phyloP scores from a whole-genome alignment of 2,329 filamentous ascomycete species.

The Curvularia eragrostidis region DNA sequence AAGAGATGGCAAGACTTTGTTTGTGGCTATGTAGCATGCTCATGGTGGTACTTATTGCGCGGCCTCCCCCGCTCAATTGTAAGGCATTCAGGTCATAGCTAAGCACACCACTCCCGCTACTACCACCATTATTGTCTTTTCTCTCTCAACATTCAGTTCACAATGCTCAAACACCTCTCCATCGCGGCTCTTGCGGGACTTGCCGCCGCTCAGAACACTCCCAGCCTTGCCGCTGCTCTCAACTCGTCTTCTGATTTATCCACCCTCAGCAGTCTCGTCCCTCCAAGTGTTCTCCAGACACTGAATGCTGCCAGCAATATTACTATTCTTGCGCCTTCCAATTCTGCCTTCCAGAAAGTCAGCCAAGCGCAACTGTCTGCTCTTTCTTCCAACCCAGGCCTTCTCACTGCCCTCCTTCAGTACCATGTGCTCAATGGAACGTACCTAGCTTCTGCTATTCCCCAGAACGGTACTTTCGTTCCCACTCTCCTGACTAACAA shows the following conservation, averaged over 20 bases:
- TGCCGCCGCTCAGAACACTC: conserved; percentile 40
- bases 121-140: neutral
- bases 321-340: conserved; percentile 65
- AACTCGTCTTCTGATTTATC: conserved; percentile 35
- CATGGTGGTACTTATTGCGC: conserved; percentile 26
- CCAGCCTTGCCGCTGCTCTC: conserved; percentile 28
- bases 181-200: conserved; percentile 47
- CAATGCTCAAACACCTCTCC: conserved; percentile 51
- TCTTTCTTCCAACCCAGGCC: conserved; percentile 37
- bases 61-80: conserved; percentile 20
- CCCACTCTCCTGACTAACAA: conserved; percentile 59
- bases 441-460: conserved; percentile 49
- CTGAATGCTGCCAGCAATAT: conserved; percentile 57
- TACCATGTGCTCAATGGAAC: conserved; percentile 67
- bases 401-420: conserved; percentile 57
- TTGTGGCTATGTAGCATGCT: conserved; percentile 13
- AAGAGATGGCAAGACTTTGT: conserved; percentile 2
- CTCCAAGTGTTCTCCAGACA: conserved; percentile 45
- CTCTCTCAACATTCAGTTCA: conserved; percentile 13
- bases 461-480: conserved; percentile 53
- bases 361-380: conserved; percentile 46
- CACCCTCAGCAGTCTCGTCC: conserved; percentile 47
- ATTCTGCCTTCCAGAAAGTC: conserved; percentile 56
- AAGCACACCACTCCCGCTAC: neutral
- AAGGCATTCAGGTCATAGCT: conserved; percentile 5